Evolutionary conservation across 805 yeast genomes (phyloP).

Genomic region (Nakazawaea populi): DNA sequence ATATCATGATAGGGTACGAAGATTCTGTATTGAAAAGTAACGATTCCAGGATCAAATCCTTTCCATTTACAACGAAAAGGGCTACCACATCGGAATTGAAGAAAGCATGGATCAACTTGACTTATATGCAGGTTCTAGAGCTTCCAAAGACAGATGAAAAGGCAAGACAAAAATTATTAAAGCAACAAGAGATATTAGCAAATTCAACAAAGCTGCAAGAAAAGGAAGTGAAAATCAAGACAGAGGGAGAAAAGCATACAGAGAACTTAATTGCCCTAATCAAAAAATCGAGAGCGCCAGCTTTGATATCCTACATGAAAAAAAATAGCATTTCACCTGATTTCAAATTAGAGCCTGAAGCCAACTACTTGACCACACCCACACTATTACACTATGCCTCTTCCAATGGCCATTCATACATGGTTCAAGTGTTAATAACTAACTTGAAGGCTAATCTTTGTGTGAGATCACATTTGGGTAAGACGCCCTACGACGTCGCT

Average conservation of each 20-base stretch:
- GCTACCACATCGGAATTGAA: conserved; percentile 80
- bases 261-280: conserved; percentile 52
- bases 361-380: conserved; percentile 51
- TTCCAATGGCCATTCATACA: conserved; percentile 55
- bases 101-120: conserved; percentile 75
- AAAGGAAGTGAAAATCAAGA: conserved; percentile 14
- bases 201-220: conserved; percentile 17
- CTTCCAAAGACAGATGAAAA: conserved; percentile 43
- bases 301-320: conserved; percentile 54
- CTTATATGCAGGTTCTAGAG: conserved; percentile 49
- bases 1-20: conserved; percentile 60
- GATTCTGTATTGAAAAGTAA: conserved; percentile 42
- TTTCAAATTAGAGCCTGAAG: conserved; percentile 48
- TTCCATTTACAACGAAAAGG: conserved; percentile 88
- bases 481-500: conserved; percentile 66
- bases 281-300: conserved; percentile 74
- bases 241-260: conserved; percentile 45
- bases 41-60: conserved; percentile 59
- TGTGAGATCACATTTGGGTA: conserved; percentile 42
- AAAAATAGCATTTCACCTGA: conserved; percentile 51
- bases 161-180: conserved; percentile 20
- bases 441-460: conserved; percentile 71
- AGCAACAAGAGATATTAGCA: conserved; percentile 24
- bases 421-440: conserved; percentile 57
- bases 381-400: conserved; percentile 79